Conservation (phyloP, 139 green algal genomes). For the Coccomyxa sp. region DNA sequence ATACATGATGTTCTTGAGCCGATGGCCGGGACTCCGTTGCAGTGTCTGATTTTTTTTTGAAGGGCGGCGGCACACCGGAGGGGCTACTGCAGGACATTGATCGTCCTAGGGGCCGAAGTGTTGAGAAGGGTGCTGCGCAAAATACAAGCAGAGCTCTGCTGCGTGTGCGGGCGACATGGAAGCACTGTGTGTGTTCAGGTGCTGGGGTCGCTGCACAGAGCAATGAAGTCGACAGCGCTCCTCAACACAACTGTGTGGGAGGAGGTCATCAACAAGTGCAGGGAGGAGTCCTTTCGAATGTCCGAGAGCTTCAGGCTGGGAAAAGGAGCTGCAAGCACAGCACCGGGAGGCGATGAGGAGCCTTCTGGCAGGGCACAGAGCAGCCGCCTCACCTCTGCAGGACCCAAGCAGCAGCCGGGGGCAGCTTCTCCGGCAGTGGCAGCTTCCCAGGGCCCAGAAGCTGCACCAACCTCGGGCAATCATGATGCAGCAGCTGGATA, state of each 20-base stretch:
- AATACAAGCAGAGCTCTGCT: neutral
- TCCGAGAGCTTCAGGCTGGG: neutral
- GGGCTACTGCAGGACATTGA: neutral
- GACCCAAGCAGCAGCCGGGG: too few relatives aligned
- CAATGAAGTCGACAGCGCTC: neutral
- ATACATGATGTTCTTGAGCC: too few relatives aligned
- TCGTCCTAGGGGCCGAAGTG: neutral
- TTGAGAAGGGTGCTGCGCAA: neutral
- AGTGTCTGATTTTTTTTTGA: neutral
- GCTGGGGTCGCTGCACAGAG: neutral
- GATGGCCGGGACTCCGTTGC: too few relatives aligned
- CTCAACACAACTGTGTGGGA: neutral
- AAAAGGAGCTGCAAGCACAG: neutral
- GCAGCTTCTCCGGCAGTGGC: too few relatives aligned
- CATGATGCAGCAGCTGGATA: too few relatives aligned
- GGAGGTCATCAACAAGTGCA: neutral
- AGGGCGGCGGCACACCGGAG: neutral
- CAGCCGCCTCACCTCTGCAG: too few relatives aligned
- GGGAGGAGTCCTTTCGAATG: neutral
- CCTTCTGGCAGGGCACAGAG: too few relatives aligned
- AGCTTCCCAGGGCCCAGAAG: too few relatives aligned
- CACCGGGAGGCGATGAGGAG: too few relatives aligned
- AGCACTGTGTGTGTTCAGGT: neutral
- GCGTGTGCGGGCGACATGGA: neutral
- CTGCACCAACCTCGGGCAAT: too few relatives aligned